phyloP scores from a whole-genome alignment of 331 rosid genomes.

The Pyrus hybrid region DNA sequence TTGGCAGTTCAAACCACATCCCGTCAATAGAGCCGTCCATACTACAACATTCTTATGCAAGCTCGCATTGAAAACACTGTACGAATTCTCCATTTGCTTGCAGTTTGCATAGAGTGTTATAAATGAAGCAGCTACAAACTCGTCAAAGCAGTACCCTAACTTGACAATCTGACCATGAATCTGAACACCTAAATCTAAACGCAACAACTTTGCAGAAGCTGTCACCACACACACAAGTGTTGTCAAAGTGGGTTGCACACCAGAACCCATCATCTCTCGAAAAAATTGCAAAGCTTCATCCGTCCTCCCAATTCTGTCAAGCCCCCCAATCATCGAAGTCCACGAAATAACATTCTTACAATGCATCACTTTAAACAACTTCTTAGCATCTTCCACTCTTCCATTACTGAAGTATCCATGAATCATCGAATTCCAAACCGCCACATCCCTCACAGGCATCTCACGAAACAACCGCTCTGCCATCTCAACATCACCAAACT shows the following conservation, averaged over 20 bases:
- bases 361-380: constrained; percentile 44
- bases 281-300: constrained; percentile 41
- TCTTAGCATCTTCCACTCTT: constrained; percentile 41
- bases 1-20: constrained; percentile 43
- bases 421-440: constrained; percentile 62
- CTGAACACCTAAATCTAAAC: constrained; percentile 33
- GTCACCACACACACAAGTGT: constrained; percentile 49
- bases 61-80: constrained; percentile 24
- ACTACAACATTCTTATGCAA: constrained; percentile 47
- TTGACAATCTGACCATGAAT: constrained; percentile 29
- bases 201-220: constrained; percentile 36
- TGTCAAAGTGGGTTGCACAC: constrained; percentile 27
- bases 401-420: constrained; percentile 54
- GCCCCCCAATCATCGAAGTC: constrained; percentile 58
- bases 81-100: constrained; percentile 32
- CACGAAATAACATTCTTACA: constrained; percentile 45
- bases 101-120: constrained; percentile 51
- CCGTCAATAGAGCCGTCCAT: constrained; percentile 69
- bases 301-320: constrained; percentile 51
- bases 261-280: constrained; percentile 34
- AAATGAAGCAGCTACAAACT: constrained; percentile 51
- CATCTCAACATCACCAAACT: constrained; percentile 29
- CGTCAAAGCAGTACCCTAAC: constrained; percentile 38
- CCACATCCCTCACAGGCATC: constrained; percentile 48
- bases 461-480: constrained; percentile 42